phyloP scores from a whole-genome alignment of 257 asterid species.

The Coffea canephora region DNA sequence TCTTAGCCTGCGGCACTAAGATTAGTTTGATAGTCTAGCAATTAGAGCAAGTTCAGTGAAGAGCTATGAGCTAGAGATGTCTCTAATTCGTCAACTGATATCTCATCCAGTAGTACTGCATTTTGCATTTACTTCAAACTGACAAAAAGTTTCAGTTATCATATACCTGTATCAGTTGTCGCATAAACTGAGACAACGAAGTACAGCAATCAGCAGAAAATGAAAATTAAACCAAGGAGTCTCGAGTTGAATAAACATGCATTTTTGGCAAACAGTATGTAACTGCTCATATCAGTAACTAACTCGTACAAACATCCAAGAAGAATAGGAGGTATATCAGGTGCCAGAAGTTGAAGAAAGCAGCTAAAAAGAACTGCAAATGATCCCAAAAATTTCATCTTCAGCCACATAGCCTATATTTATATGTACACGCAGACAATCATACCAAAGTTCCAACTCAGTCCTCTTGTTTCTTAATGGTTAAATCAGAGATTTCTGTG shows the following conservation, averaged over 20 bases:
- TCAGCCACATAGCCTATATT: neutral
- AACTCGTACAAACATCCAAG: neutral
- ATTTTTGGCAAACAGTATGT: neutral
- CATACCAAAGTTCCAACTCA: neutral
- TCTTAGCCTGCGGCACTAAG: too few relatives aligned
- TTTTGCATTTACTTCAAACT: too few relatives aligned
- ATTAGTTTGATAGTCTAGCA: too few relatives aligned
- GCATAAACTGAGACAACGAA: too few relatives aligned
- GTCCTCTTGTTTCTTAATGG: slow-evolving; percentile 6
- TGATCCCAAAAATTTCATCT: slow-evolving; percentile 6
- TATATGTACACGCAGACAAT: too few relatives aligned
- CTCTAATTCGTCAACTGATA: too few relatives aligned
- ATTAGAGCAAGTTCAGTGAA: too few relatives aligned
- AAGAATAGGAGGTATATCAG: neutral
- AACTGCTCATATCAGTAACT: neutral
- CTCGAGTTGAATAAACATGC: neutral
- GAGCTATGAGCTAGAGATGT: too few relatives aligned
- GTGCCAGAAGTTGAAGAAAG: neutral
- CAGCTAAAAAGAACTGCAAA: neutral
- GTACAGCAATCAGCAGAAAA: too few relatives aligned
- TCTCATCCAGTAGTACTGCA: too few relatives aligned
- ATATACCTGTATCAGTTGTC: too few relatives aligned
- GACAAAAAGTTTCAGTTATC: too few relatives aligned
- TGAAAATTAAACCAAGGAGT: neutral
- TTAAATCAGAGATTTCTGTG: slow-evolving; percentile 16